These are phyloP conservation scores for Thelephora terrestris DNA, from an alignment of 1,284 basidiomycete genomes.

Conservation along the genomic window DNA sequence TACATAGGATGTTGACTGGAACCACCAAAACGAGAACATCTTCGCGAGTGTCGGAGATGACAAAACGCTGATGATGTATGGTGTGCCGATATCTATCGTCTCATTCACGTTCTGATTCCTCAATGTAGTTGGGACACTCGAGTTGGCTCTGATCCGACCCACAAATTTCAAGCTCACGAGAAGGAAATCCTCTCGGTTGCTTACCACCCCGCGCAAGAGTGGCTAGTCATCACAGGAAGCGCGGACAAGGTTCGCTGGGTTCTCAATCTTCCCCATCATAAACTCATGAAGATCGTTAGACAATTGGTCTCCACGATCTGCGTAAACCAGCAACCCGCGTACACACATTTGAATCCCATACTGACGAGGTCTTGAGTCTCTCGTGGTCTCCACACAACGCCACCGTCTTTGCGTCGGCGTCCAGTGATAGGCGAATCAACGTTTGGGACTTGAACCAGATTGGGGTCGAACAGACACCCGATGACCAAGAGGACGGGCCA, in stretches of 20 bases:
- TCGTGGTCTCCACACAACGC: conserved; percentile 93
- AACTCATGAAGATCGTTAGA: conserved; percentile 36
- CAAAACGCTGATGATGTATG: conserved; percentile 85
- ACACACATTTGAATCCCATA: conserved; percentile 90
- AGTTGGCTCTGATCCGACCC: conserved; percentile 55
- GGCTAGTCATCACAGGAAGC: conserved; percentile 89
- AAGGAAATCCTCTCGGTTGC: conserved; percentile 88
- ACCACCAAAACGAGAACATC: conserved; percentile 72
- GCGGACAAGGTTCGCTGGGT: conserved; percentile 70
- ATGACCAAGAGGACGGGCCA: conserved; percentile 96
- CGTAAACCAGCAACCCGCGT: conserved; percentile 74
- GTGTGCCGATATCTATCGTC: conserved; percentile 2
- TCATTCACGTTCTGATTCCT: background rate
- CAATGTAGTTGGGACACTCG: conserved; percentile 87
- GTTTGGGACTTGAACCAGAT: conserved; percentile 94
- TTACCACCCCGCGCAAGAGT: conserved; percentile 78
- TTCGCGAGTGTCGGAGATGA: conserved; percentile 99
- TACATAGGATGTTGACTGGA: conserved; percentile 92
- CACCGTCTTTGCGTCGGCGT: conserved; percentile 87
- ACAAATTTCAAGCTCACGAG: conserved; percentile 79
- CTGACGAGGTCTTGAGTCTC: conserved; percentile 90
- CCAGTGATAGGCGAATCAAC: conserved; percentile 87
- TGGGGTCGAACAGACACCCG: conserved; percentile 93
- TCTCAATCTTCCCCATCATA: background rate
- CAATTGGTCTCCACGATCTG: conserved; percentile 83